Conservation (phyloP, 352 stramenopile genomes). For the Globisporangium canariense region DNA sequence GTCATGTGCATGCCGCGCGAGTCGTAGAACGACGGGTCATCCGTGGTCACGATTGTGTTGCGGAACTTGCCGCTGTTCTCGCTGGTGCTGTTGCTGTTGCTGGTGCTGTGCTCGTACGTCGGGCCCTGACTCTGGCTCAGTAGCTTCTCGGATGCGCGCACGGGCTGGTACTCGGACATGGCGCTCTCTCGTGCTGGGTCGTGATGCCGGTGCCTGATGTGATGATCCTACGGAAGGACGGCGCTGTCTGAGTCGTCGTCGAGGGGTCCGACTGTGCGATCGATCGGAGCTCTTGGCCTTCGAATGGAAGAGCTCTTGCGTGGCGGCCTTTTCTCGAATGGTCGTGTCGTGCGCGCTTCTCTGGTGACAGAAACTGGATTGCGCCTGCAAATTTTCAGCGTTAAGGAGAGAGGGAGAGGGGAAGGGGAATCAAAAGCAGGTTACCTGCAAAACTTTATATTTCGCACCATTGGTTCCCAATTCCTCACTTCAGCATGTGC, state of each 20-base stretch:
- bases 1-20: conserved; percentile 1
- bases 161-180: conserved; percentile 1
- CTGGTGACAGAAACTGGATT: background rate
- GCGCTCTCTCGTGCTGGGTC: background rate
- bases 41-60: conserved; percentile 6
- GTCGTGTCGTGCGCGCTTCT: background rate
- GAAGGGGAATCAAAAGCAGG: too few species aligned
- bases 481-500: too few species aligned
- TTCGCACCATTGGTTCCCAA: too few species aligned
- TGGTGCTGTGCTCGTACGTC: conserved; percentile 4
- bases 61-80: conserved; percentile 5
- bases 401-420: too few species aligned
- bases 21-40: conserved; percentile 4
- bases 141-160: background rate
- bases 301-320: background rate
- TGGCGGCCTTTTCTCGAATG: conserved; percentile 4
- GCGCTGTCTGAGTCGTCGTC: background rate
- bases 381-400: background rate
- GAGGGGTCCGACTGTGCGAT: too few species aligned
- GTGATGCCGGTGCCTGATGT: background rate
- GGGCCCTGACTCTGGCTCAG: background rate
- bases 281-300: background rate
- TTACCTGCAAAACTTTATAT: too few species aligned
- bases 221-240: background rate
- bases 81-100: background rate